Evolutionary conservation across 2,329 filamentous ascomycete genomes (phyloP).

Genomic region (Sarocladiaceae sp.): DNA sequence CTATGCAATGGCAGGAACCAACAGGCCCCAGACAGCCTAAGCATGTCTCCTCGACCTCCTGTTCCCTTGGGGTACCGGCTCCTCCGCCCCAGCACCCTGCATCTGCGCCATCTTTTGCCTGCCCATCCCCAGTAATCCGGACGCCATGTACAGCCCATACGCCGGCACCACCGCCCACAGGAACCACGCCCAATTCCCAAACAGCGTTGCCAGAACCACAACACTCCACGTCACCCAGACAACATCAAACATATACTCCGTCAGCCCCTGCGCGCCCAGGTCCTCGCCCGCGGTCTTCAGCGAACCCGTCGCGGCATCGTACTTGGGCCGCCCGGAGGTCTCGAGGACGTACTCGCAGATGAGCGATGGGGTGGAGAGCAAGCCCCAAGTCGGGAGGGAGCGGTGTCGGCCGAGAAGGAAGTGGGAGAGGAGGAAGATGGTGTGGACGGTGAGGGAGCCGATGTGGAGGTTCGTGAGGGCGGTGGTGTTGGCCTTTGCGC

Average conservation of each 20-base stretch:
- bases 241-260: slow-evolving; percentile 97
- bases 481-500: slow-evolving; percentile 70
- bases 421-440: slow-evolving; percentile 66
- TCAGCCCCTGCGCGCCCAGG: slow-evolving; percentile 78
- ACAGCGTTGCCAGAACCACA: slow-evolving; percentile 57
- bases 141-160: slow-evolving; percentile 49
- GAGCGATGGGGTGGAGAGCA: slow-evolving; percentile 69
- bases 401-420: slow-evolving; percentile 55
- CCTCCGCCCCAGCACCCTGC: slow-evolving; percentile 25
- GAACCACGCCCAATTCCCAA: slow-evolving; percentile 71
- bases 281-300: slow-evolving; percentile 79
- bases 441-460: slow-evolving; percentile 65
- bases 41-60: slow-evolving; percentile 50
- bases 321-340: slow-evolving; percentile 71
- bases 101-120: slow-evolving; percentile 46
- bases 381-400: slow-evolving; percentile 59
- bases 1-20: too few species aligned
- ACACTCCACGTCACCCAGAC: slow-evolving; percentile 90
- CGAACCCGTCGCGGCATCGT: slow-evolving; percentile 55
- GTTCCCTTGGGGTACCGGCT: slow-evolving; percentile 36
- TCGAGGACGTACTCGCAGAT: slow-evolving; percentile 83
- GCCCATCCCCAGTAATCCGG: slow-evolving; percentile 46
- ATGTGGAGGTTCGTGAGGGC: slow-evolving; percentile 78
- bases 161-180: slow-evolving; percentile 49
- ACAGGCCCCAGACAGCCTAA: too few species aligned